Base-by-base conservation (phyloP, 1,284 basidiomycete genomes). In the Cutaneotrichosporon dermatis region DNA sequence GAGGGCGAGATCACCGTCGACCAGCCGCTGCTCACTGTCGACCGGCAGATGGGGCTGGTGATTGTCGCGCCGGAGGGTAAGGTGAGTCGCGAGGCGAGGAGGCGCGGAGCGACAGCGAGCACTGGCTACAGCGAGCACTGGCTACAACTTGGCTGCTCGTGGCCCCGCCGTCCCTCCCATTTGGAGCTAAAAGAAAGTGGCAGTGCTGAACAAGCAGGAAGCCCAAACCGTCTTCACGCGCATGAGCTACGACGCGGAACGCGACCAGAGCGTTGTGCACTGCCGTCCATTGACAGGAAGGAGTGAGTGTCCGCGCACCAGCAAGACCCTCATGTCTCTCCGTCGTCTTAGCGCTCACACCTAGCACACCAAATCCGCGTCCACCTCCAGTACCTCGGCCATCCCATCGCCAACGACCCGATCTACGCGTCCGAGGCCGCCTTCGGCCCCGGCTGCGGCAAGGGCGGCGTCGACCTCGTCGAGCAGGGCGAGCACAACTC, bases 21-120 rank as follows among this genome's bases (percentile, higher is more conserved):
- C 67, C 82, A 95, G 71, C 92, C 93, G 1, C 80, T 99, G 12
- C 78, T 99, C 56, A 92, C 92, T 0, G 87, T 98, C 4, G 96
- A 99, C 78, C 83, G 94, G 53, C 94, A 97, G 74, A 93, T 93
- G 86, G 94, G 94, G 4, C 78, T 97, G 51, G 96, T 95, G 67
- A 89, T 97, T 52, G 90, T 98, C 33, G 91, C 95, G 73, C 90
- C 92, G 0, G 86, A 94, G 65, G 94, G 93, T 52, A 92, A 95
- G 82, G 91, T 90, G 67, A 48, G 80, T 25, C n/a, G n/a, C n/a
- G 25, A 25, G 25, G 25, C 25, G 25, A 25, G 25, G 25, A 25
- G 25, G 25, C 25, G 25, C 25, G 25, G 25, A 25, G 25, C 25
- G n/a, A n/a, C n/a, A n/a, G n/a, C n/a, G 25, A 25, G 25, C 25